These are phyloP conservation scores for Clausena lansium DNA, from an alignment of 345 rosid species.

Conservation along the genomic window DNA sequence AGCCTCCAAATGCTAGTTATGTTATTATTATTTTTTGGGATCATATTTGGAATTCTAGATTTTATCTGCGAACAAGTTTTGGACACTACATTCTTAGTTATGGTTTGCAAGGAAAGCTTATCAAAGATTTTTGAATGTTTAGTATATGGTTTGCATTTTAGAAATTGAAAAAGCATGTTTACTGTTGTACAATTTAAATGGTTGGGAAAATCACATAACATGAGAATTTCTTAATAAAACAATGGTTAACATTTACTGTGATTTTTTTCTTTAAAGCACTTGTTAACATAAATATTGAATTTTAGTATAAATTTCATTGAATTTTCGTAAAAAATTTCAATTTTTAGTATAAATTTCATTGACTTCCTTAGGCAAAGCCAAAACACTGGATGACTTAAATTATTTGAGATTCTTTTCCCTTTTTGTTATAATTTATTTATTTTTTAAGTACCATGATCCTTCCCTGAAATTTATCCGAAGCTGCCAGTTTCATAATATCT, in stretches of 20 bases:
- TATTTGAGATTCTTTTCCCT: neutral
- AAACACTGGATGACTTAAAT: neutral
- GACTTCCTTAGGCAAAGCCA: neutral
- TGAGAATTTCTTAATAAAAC: neutral
- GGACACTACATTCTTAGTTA: neutral
- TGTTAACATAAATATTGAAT: neutral
- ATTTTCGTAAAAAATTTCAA: neutral
- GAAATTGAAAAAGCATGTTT: neutral
- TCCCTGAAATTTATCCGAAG: neutral
- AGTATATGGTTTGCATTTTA: neutral
- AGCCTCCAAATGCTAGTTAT: slow-evolving; percentile 12
- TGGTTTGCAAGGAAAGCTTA: neutral
- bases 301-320: neutral
- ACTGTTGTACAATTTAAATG: neutral
- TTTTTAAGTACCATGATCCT: neutral
- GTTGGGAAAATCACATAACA: neutral
- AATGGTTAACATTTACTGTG: neutral
- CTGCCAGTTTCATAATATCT: neutral
- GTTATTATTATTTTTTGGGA: neutral
- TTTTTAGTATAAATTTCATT: neutral
- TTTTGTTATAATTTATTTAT: no score
- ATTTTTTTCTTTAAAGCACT: neutral
- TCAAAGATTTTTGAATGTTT: neutral
- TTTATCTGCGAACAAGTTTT: no score
- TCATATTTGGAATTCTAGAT: neutral